Percentiles rank a stretch among this genome's conserved stretches.
Evolutionary conservation across 108 stramenopile species (phyloP).

Genomic region (Schizochytrium sp.): DNA sequence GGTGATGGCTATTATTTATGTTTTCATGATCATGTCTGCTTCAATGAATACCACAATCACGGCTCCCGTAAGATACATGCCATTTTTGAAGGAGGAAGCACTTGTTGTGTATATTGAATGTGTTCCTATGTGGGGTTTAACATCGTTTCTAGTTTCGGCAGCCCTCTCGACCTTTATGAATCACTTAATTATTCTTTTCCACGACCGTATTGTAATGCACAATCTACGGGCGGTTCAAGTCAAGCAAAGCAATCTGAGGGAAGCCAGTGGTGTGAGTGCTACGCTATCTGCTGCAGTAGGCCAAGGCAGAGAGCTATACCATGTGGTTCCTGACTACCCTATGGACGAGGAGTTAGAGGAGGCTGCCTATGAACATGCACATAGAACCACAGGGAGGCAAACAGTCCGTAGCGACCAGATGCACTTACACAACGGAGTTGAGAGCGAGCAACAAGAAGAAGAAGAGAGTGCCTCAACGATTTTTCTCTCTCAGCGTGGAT

Average conservation of each 20-base stretch:
- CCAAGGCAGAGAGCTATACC: background rate
- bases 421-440: too few species aligned
- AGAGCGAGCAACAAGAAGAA: too few species aligned
- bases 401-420: too few species aligned
- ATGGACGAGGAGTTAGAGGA: slow-evolving; percentile 26
- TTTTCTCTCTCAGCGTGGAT: too few species aligned
- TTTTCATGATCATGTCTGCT: slow-evolving; percentile 45
- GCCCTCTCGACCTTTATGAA: slow-evolving; percentile 36
- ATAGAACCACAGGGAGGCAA: too few species aligned
- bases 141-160: slow-evolving; percentile 37
- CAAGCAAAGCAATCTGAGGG: background rate
- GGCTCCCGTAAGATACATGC: background rate
- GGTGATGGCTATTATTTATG: slow-evolving; percentile 46
- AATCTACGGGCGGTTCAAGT: slow-evolving; percentile 34
- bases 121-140: slow-evolving; percentile 54
- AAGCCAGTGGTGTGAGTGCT: background rate
- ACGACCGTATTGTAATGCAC: slow-evolving; percentile 24
- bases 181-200: slow-evolving; percentile 16
- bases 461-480: too few species aligned
- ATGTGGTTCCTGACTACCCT: slow-evolving; percentile 13
- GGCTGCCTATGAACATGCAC: background rate
- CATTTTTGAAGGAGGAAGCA: background rate
- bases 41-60: slow-evolving; percentile 26
- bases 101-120: slow-evolving; percentile 21
- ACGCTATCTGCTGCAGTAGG: background rate